These are phyloP conservation scores for Ceratocystis albifundus DNA, from an alignment of 2,329 filamentous ascomycete species.

Conservation along the genomic window DNA sequence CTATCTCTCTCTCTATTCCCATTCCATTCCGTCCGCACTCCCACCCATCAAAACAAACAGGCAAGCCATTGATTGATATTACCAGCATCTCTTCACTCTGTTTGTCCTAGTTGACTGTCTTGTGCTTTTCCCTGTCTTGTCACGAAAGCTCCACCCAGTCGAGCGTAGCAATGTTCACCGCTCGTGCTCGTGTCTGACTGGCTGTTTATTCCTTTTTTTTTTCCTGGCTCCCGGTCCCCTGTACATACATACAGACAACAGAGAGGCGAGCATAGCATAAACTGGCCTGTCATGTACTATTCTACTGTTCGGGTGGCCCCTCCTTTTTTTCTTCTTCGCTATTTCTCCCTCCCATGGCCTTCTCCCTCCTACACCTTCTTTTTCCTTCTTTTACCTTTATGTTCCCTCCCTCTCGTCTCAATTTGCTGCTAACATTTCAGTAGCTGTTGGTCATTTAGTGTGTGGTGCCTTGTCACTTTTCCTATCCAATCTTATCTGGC, in stretches of 20 bases:
- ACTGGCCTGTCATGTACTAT: background rate
- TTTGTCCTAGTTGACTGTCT: background rate
- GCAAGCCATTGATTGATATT: background rate
- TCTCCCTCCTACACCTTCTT: background rate
- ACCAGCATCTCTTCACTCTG: background rate
- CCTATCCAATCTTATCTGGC: conserved; percentile 5
- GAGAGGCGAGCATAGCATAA: background rate
- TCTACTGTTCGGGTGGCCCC: background rate
- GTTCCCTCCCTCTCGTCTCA: background rate
- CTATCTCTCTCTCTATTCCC: background rate
- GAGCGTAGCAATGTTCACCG: background rate
- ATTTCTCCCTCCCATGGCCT: background rate
- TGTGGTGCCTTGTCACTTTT: background rate
- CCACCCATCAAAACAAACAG: background rate
- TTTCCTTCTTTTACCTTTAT: background rate
- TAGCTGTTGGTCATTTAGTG: conserved; percentile 6
- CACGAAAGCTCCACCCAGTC: background rate
- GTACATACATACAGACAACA: background rate
- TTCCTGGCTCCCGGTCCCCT: conserved; percentile 3
- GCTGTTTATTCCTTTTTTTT: conserved; percentile 12
- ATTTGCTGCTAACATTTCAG: background rate
- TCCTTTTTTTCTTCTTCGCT: conserved; percentile 5
- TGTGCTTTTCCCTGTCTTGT: background rate
- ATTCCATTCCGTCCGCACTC: background rate
- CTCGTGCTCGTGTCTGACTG: conserved; percentile 7